Evolutionary conservation across 2,329 filamentous ascomycete genomes (phyloP), one percentile per base, ranked within the genome.

Genomic region (Escovopsis sp.): DNA sequence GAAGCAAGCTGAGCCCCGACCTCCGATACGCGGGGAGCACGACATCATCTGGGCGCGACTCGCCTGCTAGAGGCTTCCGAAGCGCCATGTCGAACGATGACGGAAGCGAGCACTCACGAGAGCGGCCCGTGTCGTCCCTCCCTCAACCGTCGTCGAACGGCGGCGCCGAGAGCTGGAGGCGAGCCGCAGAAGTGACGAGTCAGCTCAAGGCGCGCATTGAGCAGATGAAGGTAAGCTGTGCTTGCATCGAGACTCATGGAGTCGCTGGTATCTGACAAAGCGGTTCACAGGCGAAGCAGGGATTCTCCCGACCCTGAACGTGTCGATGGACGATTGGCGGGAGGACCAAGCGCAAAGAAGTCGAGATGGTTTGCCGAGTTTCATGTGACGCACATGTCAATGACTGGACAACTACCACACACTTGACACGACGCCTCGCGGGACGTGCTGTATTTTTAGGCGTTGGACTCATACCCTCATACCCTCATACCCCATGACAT

Each of bases 131-230:
- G 36, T 63, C 62, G 15, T 57, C 58, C 9, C 51, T 63, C 11
- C 59, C 61, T 4, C 60, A 61, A 19, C 54, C 61, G 4, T 45
- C 55, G 6, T 54, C 55, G 30, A 54, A 54, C 19, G 59, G 58
- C 28, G 60, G 59, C 3, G 60, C 56, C 3, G 91, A 98, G 66
- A 96, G 88, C 59, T 98, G 91, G 91, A 93, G 88, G 67, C 73
- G 91, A 52, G 91, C 91, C 15, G 91, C 91, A 2, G 91, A 98
- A 67, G 91, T 98, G 45, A 98, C 91, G 43, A 95, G 88, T 62
- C 91, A 95, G 60, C 63, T 98, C 55, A 98, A 96, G 68, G 87
- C 89, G 41, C 78, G 91, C 59, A 98, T 98, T 61, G 91, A 96
- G 68, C 84, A 91, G 70, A 98, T 98, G 91, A 98, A 96, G 73